Evolutionary conservation across 2,329 filamentous ascomycete genomes (phyloP), one percentile per base, ranked within the genome.

Genomic region (Amauroascus niger): DNA sequence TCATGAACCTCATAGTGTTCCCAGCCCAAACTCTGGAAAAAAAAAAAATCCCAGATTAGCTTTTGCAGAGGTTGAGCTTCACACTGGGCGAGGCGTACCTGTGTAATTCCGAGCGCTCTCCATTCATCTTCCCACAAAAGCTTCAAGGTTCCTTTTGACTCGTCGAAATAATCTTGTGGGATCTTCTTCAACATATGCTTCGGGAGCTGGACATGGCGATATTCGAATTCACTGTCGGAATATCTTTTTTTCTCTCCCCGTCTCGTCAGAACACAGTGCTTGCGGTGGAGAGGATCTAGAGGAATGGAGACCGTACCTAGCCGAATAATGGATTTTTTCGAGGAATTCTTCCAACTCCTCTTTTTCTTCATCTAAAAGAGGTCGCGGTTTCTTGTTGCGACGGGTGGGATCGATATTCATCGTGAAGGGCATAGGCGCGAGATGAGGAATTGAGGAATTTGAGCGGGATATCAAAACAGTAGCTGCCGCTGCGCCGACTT

Each of bases 1-100:
- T 97, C 93, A 71, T 98, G 93, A 52, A 98, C 93, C 72, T 98
- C 93, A 69, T 98, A 98, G 71, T 98, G 93, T 70, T 97, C 91
- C 93, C 93, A 98, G 55, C 93, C 93, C 65, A 98, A 77, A 76
- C 91, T 97, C 90, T 97, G 22, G 7, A 30, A 49, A 30, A 18
- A 9, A 16, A 24, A 28, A 16, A 24, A 28, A 46, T 14, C 22
- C 46, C 43, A 52, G 30, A 39, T 13, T 39, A 11, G 35, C 8
- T 39, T 20, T 43, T 35, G 16, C 2, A 6, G 7, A 22, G n/a
- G 22, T 3, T 20, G 30, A 28, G 11, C 13, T 28, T 43, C 2
- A 35, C 11, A 26, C n/a, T 20, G 22, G n/a, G 22, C 24, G 8
- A n/a, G n/a, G 46, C 46, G n/a, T 74, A 95, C 89, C 83, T 95